These are phyloP conservation scores for Coemansia sp. DNA, from an alignment of 192 early-diverging fungal species.

Conservation along the genomic window DNA sequence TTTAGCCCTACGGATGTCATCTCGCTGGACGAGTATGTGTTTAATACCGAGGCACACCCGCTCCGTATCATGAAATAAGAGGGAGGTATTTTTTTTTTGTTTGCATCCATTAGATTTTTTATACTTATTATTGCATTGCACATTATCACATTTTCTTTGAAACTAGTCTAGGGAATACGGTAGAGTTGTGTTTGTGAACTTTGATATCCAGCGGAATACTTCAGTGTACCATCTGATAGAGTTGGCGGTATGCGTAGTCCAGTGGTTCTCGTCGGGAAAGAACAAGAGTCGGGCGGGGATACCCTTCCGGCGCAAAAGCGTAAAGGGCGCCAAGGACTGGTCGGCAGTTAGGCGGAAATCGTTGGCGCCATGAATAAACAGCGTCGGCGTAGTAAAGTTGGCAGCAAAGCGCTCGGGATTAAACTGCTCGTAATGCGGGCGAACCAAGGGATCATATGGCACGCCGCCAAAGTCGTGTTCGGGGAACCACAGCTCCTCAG, in stretches of 20 bases:
- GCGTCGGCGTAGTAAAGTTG: slow-evolving; percentile 73
- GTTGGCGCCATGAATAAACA: slow-evolving; percentile 72
- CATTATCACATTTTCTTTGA: not conserved
- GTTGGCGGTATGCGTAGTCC: slow-evolving; percentile 68
- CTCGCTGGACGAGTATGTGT: slow-evolving; percentile 81
- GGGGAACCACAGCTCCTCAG: slow-evolving; percentile 80
- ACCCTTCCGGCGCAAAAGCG: slow-evolving; percentile 70
- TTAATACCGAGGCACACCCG: slow-evolving; percentile 97
- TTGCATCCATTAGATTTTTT: too few species aligned
- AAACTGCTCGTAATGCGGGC: slow-evolving; percentile 62
- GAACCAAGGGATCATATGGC: slow-evolving; percentile 58
- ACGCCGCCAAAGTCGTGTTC: slow-evolving; percentile 77
- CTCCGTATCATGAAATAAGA: slow-evolving; percentile 48
- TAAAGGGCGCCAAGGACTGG: slow-evolving; percentile 72
- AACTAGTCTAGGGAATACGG: slow-evolving; percentile 12
- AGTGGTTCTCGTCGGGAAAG: slow-evolving; percentile 76
- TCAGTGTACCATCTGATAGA: slow-evolving; percentile 69
- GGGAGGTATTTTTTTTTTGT: too few species aligned
- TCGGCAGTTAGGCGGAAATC: slow-evolving; percentile 69
- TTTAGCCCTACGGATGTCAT: slow-evolving; percentile 61
- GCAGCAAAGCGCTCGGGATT: slow-evolving; percentile 68
- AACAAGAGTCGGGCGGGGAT: slow-evolving; percentile 67
- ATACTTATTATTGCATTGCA: too few species aligned
- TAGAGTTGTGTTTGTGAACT: slow-evolving; percentile 24
- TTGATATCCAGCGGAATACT: slow-evolving; percentile 62